A percentile compares a stretch with the other conserved stretches of the same genome.
Evolutionary conservation across 2,329 filamentous ascomycete species (phyloP).

Genomic region (Beauveria sp.): DNA sequence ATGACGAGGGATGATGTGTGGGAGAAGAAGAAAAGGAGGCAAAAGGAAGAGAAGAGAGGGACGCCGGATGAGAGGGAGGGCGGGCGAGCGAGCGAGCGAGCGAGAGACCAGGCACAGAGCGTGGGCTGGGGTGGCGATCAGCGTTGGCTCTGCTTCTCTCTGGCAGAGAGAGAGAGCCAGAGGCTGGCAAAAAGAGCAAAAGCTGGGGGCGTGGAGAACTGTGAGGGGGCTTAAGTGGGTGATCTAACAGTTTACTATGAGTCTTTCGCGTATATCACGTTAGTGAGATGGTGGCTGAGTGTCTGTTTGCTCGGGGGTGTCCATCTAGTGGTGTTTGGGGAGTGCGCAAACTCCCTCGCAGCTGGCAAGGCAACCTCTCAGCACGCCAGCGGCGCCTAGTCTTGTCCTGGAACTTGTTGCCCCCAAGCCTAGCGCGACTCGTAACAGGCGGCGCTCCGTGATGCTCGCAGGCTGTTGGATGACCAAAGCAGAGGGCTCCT

Average conservation of each 20-base stretch:
- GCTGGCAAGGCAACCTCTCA: background rate
- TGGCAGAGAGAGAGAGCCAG: background rate
- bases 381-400: background rate
- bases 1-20: slow-evolving; percentile 1
- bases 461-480: too few species aligned
- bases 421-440: background rate
- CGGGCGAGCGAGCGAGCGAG: slow-evolving; percentile 14
- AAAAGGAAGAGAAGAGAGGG: slow-evolving; percentile 16
- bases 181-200: background rate
- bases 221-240: background rate
- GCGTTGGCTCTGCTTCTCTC: background rate
- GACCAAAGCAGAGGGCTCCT: too few species aligned
- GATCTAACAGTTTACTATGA: background rate
- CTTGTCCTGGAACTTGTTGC: too few species aligned
- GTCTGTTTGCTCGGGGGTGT: background rate
- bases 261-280: background rate
- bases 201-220: slow-evolving; percentile 5
- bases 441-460: too few species aligned
- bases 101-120: background rate
- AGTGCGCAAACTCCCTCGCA: background rate
- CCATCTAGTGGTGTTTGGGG: background rate
- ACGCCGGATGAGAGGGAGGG: slow-evolving; percentile 18
- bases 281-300: background rate
- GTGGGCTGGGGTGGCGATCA: background rate
- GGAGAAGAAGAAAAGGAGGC: slow-evolving; percentile 9